Conservation (phyloP, 2,329 filamentous ascomycete genomes). For the Microdochium trichocladiopsis region DNA sequence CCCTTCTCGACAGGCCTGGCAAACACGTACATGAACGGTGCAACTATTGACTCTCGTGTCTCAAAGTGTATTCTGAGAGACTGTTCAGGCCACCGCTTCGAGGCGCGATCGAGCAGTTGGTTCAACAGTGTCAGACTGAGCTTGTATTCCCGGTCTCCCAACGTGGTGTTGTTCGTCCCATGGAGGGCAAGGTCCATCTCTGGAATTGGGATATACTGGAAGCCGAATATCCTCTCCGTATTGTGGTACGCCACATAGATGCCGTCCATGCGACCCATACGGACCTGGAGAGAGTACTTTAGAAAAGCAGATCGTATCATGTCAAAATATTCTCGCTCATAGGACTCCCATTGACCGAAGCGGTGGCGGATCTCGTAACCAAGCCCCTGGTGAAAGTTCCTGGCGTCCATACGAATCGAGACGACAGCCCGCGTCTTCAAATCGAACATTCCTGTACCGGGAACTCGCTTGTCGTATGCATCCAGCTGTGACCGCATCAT, state of each 20-base stretch:
- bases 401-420: slow-evolving; percentile 81
- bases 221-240: slow-evolving; percentile 89
- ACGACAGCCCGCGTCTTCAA: slow-evolving; percentile 91
- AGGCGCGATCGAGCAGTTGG: slow-evolving; percentile 69
- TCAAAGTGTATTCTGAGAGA: slow-evolving; percentile 80
- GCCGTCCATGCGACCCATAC: slow-evolving; percentile 97
- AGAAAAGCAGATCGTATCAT: slow-evolving; percentile 93
- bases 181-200: slow-evolving; percentile 94
- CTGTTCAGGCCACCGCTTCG: slow-evolving; percentile 64
- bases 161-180: slow-evolving; percentile 53
- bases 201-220: slow-evolving; percentile 80
- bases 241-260: slow-evolving; percentile 98
- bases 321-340: slow-evolving; percentile 91
- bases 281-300: slow-evolving; percentile 93
- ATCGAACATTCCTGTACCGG: slow-evolving; percentile 91
- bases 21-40: slow-evolving; percentile 80
- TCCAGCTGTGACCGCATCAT: slow-evolving; percentile 94
- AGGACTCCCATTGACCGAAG: slow-evolving; percentile 80
- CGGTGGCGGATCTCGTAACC: slow-evolving; percentile 80
- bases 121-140: slow-evolving; percentile 75
- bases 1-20: slow-evolving; percentile 74
- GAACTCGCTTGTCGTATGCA: slow-evolving; percentile 76
- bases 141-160: slow-evolving; percentile 84
- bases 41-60: slow-evolving; percentile 47
- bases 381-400: slow-evolving; percentile 62